A percentile compares a stretch with the other conserved stretches of the same genome.
Conservation (phyloP, 2,329 filamentous ascomycete species). For the Aspergillus alliaceus region DNA sequence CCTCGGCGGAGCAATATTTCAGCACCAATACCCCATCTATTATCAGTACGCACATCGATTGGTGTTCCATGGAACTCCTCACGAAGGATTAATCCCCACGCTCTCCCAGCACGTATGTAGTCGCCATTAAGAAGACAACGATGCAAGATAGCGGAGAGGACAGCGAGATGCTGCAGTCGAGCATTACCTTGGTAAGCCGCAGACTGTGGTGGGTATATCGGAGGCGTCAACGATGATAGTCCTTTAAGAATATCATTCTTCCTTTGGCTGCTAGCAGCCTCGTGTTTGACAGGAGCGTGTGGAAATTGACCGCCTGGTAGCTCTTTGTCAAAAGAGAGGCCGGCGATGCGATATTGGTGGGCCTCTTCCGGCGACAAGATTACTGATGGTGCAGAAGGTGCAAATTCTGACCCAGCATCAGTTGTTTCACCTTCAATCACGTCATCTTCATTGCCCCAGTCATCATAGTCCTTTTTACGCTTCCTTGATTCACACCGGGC, state of each 20-base stretch:
- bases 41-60: conserved; percentile 68
- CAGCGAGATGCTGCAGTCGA: conserved; percentile 59
- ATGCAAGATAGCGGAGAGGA: conserved; percentile 70
- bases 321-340: conserved; percentile 38
- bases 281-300: conserved; percentile 30
- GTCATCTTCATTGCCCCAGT: conserved; percentile 26
- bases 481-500: conserved; percentile 38
- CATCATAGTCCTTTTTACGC: conserved; percentile 29
- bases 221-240: conserved; percentile 32
- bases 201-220: conserved; percentile 35
- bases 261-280: conserved; percentile 10
- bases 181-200: conserved; percentile 35
- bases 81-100: conserved; percentile 72
- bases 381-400: conserved; percentile 22
- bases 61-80: conserved; percentile 56
- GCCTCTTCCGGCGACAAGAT: conserved; percentile 42
- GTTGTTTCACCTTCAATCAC: conserved; percentile 28
- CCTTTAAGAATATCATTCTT: conserved; percentile 23
- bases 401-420: conserved; percentile 28
- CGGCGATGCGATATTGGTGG: conserved; percentile 45
- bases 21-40: conserved; percentile 79
- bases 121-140: conserved; percentile 70
- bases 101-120: conserved; percentile 68
- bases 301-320: conserved; percentile 44
- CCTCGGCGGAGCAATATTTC: conserved; percentile 72